Base-by-base conservation (phyloP, 129 eudicot genomes). In the Solidago caesia region DNA sequence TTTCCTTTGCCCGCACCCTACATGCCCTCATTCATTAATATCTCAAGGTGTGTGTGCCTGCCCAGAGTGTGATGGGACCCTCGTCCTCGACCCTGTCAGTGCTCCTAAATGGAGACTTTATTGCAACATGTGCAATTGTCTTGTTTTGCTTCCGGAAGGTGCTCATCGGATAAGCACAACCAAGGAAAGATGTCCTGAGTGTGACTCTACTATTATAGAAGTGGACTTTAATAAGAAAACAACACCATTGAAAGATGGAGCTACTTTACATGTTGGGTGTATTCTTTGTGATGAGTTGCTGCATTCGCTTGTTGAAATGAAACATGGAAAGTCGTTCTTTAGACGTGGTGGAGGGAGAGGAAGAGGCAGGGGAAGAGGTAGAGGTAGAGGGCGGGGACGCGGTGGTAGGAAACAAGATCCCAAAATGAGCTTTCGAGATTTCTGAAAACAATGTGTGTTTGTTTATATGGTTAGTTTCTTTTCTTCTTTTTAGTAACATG, bases 21-120 rank as follows among this genome's bases (percentile, higher is more conserved):
- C 97, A 0, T 89, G 97, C 48, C 85, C 71, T 70, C 97, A 92
- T 72, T 92, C 97, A 10, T 53, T 92, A 55, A 76, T 85, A 78
- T 70, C 97, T 8, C 97, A 89, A 85, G 97, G 97, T 5, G 97
- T 92, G 14, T 92, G 91, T 72, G 93, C 97, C 13, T 92, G 97
- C 81, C 97, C 96, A 0, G 97, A 92, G 59, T 92, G 96, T 78
- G 84, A 75, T 5, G 93, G 96, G 51, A 92, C 89, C 48, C 89
- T 92, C 11, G 96, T 87, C 29, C 92, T 92, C 25, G 96, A 92
- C 57, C 96, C 96, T 0, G 84, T 91, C 59, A 91, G 97, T 58
- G 88, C 93, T 67, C 97, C 71, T 13, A 66, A 82, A 79, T 92
- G 96, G 93, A 76, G 92, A 78, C 89, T 89, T 6, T 81, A 75